These are phyloP conservation scores for Plasmopara halstedii DNA, from an alignment of 352 stramenopile genomes.

Conservation along the genomic window DNA sequence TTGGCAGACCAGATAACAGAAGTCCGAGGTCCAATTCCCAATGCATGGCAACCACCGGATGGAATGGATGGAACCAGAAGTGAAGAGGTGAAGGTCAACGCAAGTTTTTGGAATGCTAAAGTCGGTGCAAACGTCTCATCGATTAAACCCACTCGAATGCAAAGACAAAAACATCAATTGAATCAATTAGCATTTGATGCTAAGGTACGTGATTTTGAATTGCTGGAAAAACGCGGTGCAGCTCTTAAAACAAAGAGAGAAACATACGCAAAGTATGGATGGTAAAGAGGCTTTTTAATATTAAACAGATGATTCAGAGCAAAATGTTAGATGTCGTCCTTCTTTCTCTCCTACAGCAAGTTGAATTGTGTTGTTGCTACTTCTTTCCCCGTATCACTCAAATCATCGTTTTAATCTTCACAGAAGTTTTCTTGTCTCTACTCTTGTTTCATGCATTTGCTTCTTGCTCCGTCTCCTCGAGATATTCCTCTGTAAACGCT, in stretches of 20 bases:
- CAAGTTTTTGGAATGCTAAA: conserved; percentile 68
- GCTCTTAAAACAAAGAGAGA: conserved; percentile 69
- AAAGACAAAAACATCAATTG: conserved; percentile 74
- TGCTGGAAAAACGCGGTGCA: conserved; percentile 55
- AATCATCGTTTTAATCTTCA: background rate
- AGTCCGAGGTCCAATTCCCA: conserved; percentile 38
- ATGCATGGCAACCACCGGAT: conserved; percentile 46
- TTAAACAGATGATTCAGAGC: too few relatives aligned
- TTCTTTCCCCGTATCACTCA: too few relatives aligned
- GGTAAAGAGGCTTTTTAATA: too few relatives aligned
- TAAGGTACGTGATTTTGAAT: conserved; percentile 60
- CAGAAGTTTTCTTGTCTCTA: conserved; percentile 10
- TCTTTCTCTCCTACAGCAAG: too few relatives aligned
- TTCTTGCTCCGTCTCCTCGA: conserved; percentile 31
- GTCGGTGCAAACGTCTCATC: conserved; percentile 40
- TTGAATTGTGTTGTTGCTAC: too few relatives aligned
- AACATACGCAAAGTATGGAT: conserved; percentile 77
- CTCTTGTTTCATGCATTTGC: conserved; percentile 17
- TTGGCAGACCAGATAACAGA: conserved; percentile 59
- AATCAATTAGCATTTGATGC: conserved; percentile 80
- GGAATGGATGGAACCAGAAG: conserved; percentile 10
- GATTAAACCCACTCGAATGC: conserved; percentile 59
- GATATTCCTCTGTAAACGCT: conserved; percentile 51
- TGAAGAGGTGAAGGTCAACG: conserved; percentile 47
- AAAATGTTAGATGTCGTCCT: too few relatives aligned